phyloP scores from a whole-genome alignment of 805 yeast species.

The Maudiozyma serrabonitensis region DNA sequence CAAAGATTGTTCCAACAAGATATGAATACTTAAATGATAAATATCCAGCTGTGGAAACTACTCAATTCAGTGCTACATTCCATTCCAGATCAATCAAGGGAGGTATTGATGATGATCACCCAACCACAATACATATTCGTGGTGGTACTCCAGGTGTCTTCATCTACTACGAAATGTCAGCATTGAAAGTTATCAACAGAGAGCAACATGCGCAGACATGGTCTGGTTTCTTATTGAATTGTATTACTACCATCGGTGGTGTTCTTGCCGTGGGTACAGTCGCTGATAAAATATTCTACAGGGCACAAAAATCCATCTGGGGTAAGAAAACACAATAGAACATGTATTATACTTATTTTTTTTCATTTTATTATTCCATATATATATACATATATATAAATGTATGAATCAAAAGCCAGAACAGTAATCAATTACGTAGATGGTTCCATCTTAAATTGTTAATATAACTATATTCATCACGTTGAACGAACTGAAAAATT shows the following conservation, averaged over 20 bases:
- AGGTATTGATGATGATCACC: slow-evolving; percentile 87
- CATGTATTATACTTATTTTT: neutral
- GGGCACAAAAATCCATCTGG: slow-evolving; percentile 65
- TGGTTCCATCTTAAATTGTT: too few species aligned
- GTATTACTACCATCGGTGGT: slow-evolving; percentile 86
- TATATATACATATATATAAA: too few species aligned
- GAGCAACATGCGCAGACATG: slow-evolving; percentile 62
- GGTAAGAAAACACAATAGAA: slow-evolving; percentile 18
- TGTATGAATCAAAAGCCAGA: too few species aligned
- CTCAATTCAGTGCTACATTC: slow-evolving; percentile 80
- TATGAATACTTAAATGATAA: slow-evolving; percentile 51
- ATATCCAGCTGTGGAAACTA: slow-evolving; percentile 47
- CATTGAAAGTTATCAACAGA: slow-evolving; percentile 79
- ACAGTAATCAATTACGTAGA: too few species aligned
- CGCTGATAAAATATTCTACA: slow-evolving; percentile 79
- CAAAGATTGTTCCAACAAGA: slow-evolving; percentile 86
- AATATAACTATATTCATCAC: too few species aligned
- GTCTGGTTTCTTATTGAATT: slow-evolving; percentile 74
- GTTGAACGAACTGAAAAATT: too few species aligned
- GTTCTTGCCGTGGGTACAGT: slow-evolving; percentile 87
- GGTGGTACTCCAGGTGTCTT: slow-evolving; percentile 92
- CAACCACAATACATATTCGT: slow-evolving; percentile 64
- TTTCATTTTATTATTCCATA: too few species aligned
- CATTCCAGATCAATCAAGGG: slow-evolving; percentile 83
- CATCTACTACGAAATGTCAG: slow-evolving; percentile 84